A percentile compares a stretch with the other conserved stretches of the same genome.
Conservation (phyloP, 192 early-diverging fungal species). For the Coemansia sp. region DNA sequence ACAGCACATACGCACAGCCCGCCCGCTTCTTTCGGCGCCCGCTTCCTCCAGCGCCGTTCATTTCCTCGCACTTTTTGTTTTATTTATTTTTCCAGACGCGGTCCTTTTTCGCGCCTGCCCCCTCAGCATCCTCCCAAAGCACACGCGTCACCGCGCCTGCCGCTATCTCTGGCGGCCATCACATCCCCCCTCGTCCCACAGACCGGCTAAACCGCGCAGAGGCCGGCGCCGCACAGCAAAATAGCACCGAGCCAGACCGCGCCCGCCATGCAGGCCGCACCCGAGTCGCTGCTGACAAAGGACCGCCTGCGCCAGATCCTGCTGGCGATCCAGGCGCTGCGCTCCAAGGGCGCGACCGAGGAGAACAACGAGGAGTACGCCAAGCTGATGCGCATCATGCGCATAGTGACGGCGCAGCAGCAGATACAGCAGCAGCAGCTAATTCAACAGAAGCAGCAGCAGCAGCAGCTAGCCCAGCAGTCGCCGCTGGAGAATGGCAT, state of each 20-base stretch:
- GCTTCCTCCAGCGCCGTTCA: no score
- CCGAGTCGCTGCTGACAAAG: conserved; percentile 15
- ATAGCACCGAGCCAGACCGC: neutral
- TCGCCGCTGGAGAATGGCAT: no score
- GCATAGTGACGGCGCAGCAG: conserved; percentile 36
- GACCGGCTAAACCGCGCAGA: neutral
- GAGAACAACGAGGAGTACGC: conserved; percentile 72
- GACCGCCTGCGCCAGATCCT: conserved; percentile 30
- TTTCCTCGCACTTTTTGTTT: conserved; percentile 4
- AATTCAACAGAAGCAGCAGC: neutral
- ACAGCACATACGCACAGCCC: no score
- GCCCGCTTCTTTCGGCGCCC: no score
- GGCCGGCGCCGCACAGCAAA: neutral
- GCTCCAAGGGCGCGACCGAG: conserved; percentile 70
- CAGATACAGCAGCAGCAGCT: conserved; percentile 49
- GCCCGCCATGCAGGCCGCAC: neutral
- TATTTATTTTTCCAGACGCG: neutral
- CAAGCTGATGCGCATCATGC: conserved; percentile 56
- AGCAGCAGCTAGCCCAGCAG: neutral
- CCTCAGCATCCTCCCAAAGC: neutral
- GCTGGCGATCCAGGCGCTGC: conserved; percentile 50
- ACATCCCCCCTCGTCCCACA: neutral
- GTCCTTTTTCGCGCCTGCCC: neutral
- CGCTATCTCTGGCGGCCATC: neutral
- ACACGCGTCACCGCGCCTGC: neutral